Percentiles rank a stretch among this genome's conserved stretches.
Evolutionary conservation across 2,329 filamentous ascomycete genomes (phyloP).

Genomic region (Didymella exigua): DNA sequence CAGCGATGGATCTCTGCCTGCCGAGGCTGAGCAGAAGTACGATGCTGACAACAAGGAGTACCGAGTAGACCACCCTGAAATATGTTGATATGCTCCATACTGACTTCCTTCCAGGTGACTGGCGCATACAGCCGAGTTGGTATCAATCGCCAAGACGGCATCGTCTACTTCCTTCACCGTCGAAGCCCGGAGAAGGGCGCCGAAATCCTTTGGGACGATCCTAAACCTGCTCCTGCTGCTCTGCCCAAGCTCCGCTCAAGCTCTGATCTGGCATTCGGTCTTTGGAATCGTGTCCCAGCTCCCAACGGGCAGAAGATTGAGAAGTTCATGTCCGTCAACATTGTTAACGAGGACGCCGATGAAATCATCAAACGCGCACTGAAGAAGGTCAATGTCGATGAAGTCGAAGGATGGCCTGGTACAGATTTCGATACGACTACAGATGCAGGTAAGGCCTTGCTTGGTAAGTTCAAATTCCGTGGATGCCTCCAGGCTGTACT

Average conservation of each 20-base stretch:
- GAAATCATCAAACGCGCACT: neutral
- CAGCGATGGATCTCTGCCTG: neutral
- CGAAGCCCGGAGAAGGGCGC: neutral
- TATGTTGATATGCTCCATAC: neutral
- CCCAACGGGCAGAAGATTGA: neutral
- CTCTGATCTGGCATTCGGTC: conserved; percentile 16
- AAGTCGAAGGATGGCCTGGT: neutral
- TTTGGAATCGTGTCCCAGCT: conserved; percentile 9
- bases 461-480: neutral
- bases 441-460: neutral
- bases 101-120: conserved; percentile 4
- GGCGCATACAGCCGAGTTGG: conserved; percentile 3
- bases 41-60: conserved; percentile 9
- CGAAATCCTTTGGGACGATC: neutral
- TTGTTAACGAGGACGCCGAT: conserved; percentile 5
- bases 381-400: neutral
- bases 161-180: conserved; percentile 17
- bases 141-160: conserved; percentile 15
- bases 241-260: conserved; percentile 11
- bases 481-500: neutral
- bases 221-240: neutral
- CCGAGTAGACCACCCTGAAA: neutral
- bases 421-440: conserved; percentile 1
- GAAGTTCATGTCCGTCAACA: conserved; percentile 2
- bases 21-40: conserved; percentile 8